These are phyloP conservation scores for Teratosphaeria pseudoeucalypti DNA, from an alignment of 2,329 filamentous ascomycete genomes.

Conservation along the genomic window DNA sequence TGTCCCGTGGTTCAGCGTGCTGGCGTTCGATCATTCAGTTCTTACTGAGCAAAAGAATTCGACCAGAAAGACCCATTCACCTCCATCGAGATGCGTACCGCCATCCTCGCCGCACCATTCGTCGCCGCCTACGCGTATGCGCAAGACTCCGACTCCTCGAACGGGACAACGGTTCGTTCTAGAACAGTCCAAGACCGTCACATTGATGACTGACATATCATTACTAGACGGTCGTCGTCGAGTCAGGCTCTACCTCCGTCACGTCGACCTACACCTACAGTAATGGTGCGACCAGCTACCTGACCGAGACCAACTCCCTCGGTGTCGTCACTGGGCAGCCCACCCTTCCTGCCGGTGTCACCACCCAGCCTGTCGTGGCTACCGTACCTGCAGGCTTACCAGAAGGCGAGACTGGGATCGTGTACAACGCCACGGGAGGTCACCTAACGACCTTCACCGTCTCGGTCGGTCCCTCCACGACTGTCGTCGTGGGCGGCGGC, in stretches of 20 bases:
- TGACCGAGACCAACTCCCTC: slow-evolving; percentile 38
- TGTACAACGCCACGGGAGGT: slow-evolving; percentile 20
- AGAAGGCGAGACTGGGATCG: slow-evolving; percentile 22
- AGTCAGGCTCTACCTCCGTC: slow-evolving; percentile 8
- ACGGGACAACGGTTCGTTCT: background rate
- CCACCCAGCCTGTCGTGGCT: slow-evolving; percentile 28
- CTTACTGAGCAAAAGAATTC: background rate
- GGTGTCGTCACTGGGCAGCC: slow-evolving; percentile 43
- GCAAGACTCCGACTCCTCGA: background rate
- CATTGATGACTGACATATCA: slow-evolving; percentile 2
- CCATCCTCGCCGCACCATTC: slow-evolving; percentile 34
- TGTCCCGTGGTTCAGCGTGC: background rate
- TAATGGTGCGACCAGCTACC: slow-evolving; percentile 35
- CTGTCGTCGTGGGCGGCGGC: slow-evolving; percentile 18
- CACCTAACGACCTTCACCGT: slow-evolving; percentile 22
- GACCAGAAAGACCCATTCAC: background rate
- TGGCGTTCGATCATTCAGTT: background rate
- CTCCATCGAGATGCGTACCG: slow-evolving; percentile 34
- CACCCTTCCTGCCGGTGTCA: slow-evolving; percentile 25
- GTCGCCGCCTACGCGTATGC: slow-evolving; percentile 34
- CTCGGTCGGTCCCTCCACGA: slow-evolving; percentile 23
- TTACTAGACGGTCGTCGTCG: slow-evolving; percentile 6
- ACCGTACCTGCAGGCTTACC: slow-evolving; percentile 35
- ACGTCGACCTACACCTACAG: slow-evolving; percentile 24
- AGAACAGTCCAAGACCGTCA: background rate